Evolutionary conservation across 768 basidiomycete species (phyloP), one percentile per base, ranked within the genome.

Genomic region (Tricholomella constricta): DNA sequence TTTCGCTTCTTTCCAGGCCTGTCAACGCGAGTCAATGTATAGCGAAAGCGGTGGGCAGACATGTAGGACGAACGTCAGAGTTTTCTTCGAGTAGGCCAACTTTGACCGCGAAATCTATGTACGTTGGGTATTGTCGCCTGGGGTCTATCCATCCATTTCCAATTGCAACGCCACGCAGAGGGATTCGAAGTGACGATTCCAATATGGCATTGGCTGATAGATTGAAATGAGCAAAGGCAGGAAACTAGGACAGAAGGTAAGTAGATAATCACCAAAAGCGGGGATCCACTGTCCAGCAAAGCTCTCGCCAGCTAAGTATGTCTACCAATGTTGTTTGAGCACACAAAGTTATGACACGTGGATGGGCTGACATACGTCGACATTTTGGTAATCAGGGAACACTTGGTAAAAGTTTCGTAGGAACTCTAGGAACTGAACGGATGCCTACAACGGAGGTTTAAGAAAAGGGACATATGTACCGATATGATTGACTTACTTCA

Each of bases 131-230:
- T 72, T 99, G 97, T 51, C 78, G 76, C 36, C 82, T 81, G 0
- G 86, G 85, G 67, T 98, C 95, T 42, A 97, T 96, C 97, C 97
- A 99, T 5, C 96, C 96, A 68, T 99, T 99, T 19, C 97, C 97
- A 38, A 99, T 97, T 1, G 96, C 91, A 14, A 82, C 72, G 1
- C 97, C 97, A 38, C 79, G 80, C 7, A 98, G 73, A 0, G 83
- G 85, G 23, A 87, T 73, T 22, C 75, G 64, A 15, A 92, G 72
- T 29, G 78, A 67, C 6, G 85, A 83, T 56, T 77, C 67, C 26
- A 97, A 74, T 40, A 96, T 76, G 15, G 85, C 89, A 58, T 94
- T 81, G 62, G 92, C 94, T 94, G 55, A 19, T 55, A 36, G 27
- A 14, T n/a, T 10, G 29, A 32, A 32, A 29, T 45, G 36, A 48